These are phyloP conservation scores for Entomortierella chlamydospora DNA, from an alignment of 192 early-diverging fungal genomes.

Conservation along the genomic window DNA sequence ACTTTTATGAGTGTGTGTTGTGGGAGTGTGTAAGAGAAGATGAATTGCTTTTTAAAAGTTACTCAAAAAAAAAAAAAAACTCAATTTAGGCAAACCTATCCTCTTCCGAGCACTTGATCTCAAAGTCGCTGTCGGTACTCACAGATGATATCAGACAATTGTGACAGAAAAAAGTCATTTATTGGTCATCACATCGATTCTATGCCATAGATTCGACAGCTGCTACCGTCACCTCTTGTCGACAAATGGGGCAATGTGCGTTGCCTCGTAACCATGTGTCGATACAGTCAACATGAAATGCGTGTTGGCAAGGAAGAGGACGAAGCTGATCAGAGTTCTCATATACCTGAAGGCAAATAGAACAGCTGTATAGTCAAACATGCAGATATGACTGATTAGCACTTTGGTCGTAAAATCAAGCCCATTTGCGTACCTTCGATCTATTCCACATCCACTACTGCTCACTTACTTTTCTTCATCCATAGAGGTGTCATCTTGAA, in stretches of 20 bases:
- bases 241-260: conserved; percentile 27
- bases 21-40: too few species aligned
- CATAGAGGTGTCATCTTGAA: background rate
- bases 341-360: conserved; percentile 19
- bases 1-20: background rate
- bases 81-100: too few species aligned
- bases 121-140: too few species aligned
- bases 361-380: conserved; percentile 2
- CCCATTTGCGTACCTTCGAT: background rate
- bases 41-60: too few species aligned
- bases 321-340: conserved; percentile 9
- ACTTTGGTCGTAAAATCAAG: too few species aligned
- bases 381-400: background rate
- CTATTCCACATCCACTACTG: background rate
- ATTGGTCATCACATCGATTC: background rate
- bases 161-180: too few species aligned
- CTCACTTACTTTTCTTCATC: conserved; percentile 17
- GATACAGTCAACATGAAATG: conserved; percentile 19
- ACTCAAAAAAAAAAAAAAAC: conserved; percentile 13
- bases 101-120: too few species aligned
- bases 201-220: conserved; percentile 3
- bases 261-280: conserved; percentile 15
- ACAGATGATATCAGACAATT: background rate
- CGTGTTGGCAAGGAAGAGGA: conserved; percentile 17
- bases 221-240: conserved; percentile 10